phyloP scores from a whole-genome alignment of 345 rosid genomes.

The Melaleuca quinquenervia region DNA sequence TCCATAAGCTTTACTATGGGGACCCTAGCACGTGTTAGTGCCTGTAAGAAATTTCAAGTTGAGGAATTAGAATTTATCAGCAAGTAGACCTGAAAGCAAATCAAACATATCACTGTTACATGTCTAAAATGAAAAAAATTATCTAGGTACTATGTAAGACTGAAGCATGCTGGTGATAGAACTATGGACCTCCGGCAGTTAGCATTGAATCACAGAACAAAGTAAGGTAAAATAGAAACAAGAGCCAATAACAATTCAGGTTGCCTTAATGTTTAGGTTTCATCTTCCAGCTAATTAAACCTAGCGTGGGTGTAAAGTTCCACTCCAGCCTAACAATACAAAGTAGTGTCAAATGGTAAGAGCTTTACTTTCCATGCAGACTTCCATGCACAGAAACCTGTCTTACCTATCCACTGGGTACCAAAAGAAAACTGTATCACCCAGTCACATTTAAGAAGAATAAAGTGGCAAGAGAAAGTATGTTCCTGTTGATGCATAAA shows the following conservation, averaged over 20 bases:
- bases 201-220: neutral
- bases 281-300: neutral
- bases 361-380: neutral
- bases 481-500: neutral
- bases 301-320: neutral
- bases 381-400: neutral
- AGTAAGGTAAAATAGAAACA: neutral
- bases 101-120: neutral
- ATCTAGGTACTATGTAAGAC: neutral
- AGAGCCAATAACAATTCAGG: neutral
- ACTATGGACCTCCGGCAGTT: neutral
- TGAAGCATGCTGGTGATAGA: neutral
- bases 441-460: neutral
- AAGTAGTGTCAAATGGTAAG: neutral
- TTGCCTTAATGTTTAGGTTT: neutral
- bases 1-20: conserved; percentile 98
- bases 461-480: neutral
- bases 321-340: neutral
- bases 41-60: conserved; percentile 26
- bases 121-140: neutral
- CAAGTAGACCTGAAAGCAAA: neutral
- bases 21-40: conserved; percentile 86
- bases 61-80: neutral
- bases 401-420: neutral
- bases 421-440: neutral